These are phyloP conservation scores for Mucor irregularis DNA, from an alignment of 371 early-diverging fungal species.

Conservation along the genomic window DNA sequence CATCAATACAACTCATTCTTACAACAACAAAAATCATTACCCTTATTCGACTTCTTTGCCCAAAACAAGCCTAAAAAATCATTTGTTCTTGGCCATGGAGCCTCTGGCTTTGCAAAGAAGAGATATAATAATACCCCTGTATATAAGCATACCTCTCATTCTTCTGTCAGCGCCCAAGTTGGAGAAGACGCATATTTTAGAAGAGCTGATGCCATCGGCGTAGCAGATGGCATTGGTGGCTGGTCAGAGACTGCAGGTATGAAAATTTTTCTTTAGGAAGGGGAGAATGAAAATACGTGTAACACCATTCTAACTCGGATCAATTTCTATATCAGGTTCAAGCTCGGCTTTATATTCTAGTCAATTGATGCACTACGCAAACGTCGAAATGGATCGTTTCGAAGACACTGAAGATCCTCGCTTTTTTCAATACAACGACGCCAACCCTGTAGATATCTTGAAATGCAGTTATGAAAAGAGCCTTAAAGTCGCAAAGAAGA, in stretches of 20 bases:
- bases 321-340: slow-evolving; percentile 52
- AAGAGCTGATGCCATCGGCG: slow-evolving; percentile 77
- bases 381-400: slow-evolving; percentile 78
- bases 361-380: slow-evolving; percentile 91
- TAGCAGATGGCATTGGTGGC: slow-evolving; percentile 86
- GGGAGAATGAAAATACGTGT: too few relatives aligned
- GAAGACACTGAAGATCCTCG: slow-evolving; percentile 47
- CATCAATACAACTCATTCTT: slow-evolving; percentile 1
- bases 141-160: neutral
- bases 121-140: slow-evolving; percentile 4
- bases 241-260: slow-evolving; percentile 58
- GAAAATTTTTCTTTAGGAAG: slow-evolving; percentile 4
- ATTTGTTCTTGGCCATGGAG: slow-evolving; percentile 22
- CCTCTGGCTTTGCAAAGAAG: slow-evolving; percentile 27
- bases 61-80: slow-evolving; percentile 18
- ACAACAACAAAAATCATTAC: slow-evolving; percentile 10
- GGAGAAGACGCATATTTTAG: slow-evolving; percentile 85
- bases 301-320: slow-evolving; percentile 1
- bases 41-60: slow-evolving; percentile 27
- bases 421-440: slow-evolving; percentile 69
- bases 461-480: slow-evolving; percentile 76
- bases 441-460: slow-evolving; percentile 78
- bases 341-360: slow-evolving; percentile 88
- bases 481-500: slow-evolving; percentile 62
- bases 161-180: slow-evolving; percentile 57